Percentiles rank a stretch among this genome's conserved stretches.
These are phyloP conservation scores for Elaeis oleifera DNA, from an alignment of 202 grass and related monocot species.

Conservation along the genomic window DNA sequence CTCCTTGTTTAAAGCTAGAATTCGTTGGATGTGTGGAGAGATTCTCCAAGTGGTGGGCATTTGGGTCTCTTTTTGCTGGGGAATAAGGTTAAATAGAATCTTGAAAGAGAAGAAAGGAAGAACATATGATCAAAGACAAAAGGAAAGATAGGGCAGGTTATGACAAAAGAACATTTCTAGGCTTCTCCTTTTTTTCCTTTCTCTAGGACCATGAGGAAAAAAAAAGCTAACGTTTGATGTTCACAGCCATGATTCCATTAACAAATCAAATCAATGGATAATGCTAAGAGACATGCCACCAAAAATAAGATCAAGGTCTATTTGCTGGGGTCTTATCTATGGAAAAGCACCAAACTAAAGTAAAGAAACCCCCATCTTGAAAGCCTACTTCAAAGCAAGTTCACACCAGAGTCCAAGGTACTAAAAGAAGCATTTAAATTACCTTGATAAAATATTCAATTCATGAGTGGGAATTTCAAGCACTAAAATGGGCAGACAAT, in stretches of 20 bases:
- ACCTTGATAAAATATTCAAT: too few species aligned
- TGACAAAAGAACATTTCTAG: too few species aligned
- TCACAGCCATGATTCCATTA: too few species aligned
- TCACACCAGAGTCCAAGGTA: neutral
- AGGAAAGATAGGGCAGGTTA: constrained; percentile 21
- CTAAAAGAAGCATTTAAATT: too few species aligned
- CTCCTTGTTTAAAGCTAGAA: neutral
- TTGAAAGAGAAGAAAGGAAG: neutral
- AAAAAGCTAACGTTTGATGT: constrained; percentile 2
- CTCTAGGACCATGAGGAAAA: constrained; percentile 7
- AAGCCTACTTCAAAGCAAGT: constrained; percentile 33
- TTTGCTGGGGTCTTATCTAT: constrained; percentile 40
- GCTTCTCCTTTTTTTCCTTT: too few species aligned
- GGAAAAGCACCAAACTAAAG: constrained; percentile 39
- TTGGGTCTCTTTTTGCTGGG: neutral
- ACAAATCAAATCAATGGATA: too few species aligned
- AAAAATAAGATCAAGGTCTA: constrained; percentile 28
- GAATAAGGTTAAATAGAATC: constrained; percentile 8
- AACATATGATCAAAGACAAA: constrained; percentile 41
- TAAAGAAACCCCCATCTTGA: constrained; percentile 35
- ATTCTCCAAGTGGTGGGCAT: constrained; percentile 18
- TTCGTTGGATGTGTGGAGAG: constrained; percentile 4
- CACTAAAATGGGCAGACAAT: too few species aligned
- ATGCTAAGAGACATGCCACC: neutral
- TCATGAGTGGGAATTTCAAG: too few species aligned